Conservation (phyloP, 1,139 yeast species). For the Hansenula sp. region DNA sequence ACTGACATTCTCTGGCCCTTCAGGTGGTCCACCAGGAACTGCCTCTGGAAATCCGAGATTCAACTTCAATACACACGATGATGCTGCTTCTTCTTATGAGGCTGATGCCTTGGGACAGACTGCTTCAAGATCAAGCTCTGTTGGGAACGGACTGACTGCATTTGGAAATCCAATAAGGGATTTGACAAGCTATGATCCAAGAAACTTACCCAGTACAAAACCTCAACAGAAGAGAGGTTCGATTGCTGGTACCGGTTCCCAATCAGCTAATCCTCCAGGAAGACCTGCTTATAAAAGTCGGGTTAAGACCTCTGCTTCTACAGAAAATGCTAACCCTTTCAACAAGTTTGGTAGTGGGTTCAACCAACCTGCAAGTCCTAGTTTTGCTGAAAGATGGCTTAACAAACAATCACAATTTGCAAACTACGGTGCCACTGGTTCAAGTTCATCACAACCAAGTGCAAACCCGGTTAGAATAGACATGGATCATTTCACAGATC, state of each 20-base stretch:
- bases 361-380: conserved; percentile 10
- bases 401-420: conserved; percentile 15
- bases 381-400: conserved; percentile 25
- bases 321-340: conserved; percentile 4
- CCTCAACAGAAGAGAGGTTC: conserved; percentile 3
- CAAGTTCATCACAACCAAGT: background rate
- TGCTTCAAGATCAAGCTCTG: conserved; percentile 8
- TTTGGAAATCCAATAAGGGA: conserved; percentile 10
- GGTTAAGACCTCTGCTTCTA: background rate
- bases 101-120: conserved; percentile 9
- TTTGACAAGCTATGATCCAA: conserved; percentile 14
- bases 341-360: background rate
- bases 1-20: conserved; percentile 8
- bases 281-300: background rate
- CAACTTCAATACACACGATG: background rate
- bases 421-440: conserved; percentile 1
- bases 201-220: conserved; percentile 7
- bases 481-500: conserved; percentile 1
- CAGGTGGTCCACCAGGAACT: background rate
- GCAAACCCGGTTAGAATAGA: background rate
- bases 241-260: background rate
- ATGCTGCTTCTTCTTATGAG: conserved; percentile 2
- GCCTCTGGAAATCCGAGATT: background rate
- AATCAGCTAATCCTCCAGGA: conserved; percentile 3
- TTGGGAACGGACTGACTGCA: background rate